A percentile compares a stretch with the other conserved stretches of the same genome.
Evolutionary conservation across 192 early-diverging fungal species (phyloP).

Genomic region (Podila minutissima): DNA sequence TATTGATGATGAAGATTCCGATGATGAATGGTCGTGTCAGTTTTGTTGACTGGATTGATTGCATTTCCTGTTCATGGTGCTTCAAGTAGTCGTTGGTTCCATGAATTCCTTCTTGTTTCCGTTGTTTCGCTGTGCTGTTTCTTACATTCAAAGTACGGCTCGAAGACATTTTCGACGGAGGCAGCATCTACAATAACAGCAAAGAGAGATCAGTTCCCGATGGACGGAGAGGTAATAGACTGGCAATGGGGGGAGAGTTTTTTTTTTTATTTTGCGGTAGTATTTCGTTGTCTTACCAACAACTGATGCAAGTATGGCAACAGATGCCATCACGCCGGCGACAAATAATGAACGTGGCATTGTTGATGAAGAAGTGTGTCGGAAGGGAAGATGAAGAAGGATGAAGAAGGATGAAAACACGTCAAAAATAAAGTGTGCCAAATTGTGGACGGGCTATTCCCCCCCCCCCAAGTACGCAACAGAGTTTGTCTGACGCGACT

Average conservation of each 20-base stretch:
- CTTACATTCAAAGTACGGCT: slow-evolving; percentile 1
- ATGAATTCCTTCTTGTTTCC: not conserved
- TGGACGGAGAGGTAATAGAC: not conserved
- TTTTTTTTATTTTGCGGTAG: not conserved
- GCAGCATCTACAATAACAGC: not conserved
- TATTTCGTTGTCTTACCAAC: not conserved
- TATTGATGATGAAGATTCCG: slow-evolving; percentile 1
- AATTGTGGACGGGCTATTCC: no score
- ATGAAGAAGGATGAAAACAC: not conserved
- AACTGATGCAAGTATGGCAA: not conserved
- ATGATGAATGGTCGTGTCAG: not conserved
- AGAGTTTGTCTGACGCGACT: not conserved
- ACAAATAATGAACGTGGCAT: not conserved
- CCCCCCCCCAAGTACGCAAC: no score
- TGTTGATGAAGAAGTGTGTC: not conserved
- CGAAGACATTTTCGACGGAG: not conserved
- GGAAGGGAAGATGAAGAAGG: not conserved
- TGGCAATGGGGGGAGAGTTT: not conserved
- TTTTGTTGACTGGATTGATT: no score
- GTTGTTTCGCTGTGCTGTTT: not conserved
- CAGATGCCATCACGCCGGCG: not conserved
- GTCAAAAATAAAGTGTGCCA: no score
- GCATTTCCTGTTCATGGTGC: no score
- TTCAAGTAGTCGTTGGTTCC: no score
- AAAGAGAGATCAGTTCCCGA: not conserved